Percentiles rank a stretch among this genome's conserved stretches.
Conservation (phyloP, 768 basidiomycete genomes). For the Suillus subaureus region DNA sequence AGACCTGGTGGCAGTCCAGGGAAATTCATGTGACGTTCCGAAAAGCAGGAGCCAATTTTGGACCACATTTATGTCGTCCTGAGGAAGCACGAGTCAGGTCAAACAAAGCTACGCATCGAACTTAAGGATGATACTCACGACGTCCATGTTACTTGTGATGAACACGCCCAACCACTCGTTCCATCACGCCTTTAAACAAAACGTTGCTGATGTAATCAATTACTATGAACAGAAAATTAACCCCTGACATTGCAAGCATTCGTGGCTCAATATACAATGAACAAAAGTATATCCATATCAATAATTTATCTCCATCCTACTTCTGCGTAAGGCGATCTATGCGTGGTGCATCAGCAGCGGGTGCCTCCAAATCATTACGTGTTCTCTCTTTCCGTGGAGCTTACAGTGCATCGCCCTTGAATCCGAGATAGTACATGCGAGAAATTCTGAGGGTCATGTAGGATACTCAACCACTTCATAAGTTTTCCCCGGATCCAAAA, state of each 20-base stretch:
- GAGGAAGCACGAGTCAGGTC: background rate
- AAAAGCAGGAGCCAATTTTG: constrained; percentile 42
- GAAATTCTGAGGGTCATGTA: constrained; percentile 46
- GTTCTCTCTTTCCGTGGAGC: constrained; percentile 18
- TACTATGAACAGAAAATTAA: constrained; percentile 1
- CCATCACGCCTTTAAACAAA: background rate
- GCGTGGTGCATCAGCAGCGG: constrained; percentile 19
- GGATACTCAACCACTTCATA: constrained; percentile 71
- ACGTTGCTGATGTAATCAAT: constrained; percentile 3
- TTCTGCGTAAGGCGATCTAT: background rate
- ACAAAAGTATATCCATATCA: background rate
- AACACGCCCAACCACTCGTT: background rate
- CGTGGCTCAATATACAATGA: background rate
- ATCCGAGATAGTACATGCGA: constrained; percentile 38
- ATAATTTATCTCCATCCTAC: background rate
- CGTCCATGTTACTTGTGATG: constrained; percentile 23
- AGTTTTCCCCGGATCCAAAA: constrained; percentile 72
- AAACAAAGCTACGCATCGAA: constrained; percentile 5
- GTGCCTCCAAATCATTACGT: constrained; percentile 55
- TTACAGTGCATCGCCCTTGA: background rate
- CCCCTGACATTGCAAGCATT: background rate
- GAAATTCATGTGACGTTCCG: constrained; percentile 54
- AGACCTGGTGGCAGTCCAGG: constrained; percentile 57
- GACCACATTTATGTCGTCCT: constrained; percentile 21
- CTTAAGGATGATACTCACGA: constrained; percentile 22